Base-by-base conservation (phyloP, 768 basidiomycete genomes). In the Tulasnella sp. region DNA sequence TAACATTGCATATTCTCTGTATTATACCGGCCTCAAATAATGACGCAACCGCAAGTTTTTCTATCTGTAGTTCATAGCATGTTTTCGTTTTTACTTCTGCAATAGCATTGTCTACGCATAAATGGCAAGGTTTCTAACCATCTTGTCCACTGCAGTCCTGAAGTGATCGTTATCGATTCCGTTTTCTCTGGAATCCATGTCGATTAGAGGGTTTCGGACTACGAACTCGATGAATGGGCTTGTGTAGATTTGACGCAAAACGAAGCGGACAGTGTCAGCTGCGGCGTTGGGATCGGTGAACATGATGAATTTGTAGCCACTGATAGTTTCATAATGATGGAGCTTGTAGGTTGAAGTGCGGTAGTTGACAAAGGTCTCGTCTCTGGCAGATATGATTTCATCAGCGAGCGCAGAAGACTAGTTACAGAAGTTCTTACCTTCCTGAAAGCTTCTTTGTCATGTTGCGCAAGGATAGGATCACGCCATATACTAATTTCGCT, bases 111-210 rank as follows among this genome's bases (percentile, higher is more conserved):
- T 19, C 79, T 52, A 81, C 39, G 62, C 44, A 62, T 76, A 80
- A 31, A 81, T 76, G 62, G 79, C n/a, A 40, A 80, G 39, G 16
- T 72, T 71, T 39, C 71, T 74, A 5, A 96, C 85, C 77, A 95
- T 85, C 73, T 93, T 89, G 85, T 96, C 95, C 16, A 92, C 88
- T 80, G 92, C 94, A 6, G 90, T 87, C 72, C 96, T 90, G 81
- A 97, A 96, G 84, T 94, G 92, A 84, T 97, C 95, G 83, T 96
- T 98, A 85, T 98, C 97, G 74, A 99, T 90, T 34, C 97, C 97
- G 72, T 90, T 89, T 81, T 91, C 91, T 82, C 88, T 87, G 18
- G 94, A 95, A 84, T 98, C 94, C 91, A 96, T 93, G 72, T 87
- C 88, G 4, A 93, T 88, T 42, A 98, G 88, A 3, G 97, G 97